phyloP scores from a whole-genome alignment of 2,329 filamentous ascomycete species.

The Colletotrichum cuscutae region DNA sequence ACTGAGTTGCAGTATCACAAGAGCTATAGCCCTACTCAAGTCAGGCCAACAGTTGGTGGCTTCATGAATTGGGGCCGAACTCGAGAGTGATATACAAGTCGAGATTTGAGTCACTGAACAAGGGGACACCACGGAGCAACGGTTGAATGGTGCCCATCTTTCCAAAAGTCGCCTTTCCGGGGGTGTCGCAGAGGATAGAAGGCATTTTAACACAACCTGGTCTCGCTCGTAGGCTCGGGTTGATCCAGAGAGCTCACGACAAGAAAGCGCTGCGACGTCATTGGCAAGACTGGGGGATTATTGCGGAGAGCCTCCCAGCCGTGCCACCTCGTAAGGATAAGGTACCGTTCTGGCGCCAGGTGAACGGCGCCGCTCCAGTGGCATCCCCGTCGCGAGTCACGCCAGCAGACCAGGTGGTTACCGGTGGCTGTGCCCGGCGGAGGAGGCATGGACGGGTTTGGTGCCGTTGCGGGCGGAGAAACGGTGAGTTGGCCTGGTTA shows the following conservation, averaged over 20 bases:
- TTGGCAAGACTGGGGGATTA: conserved; percentile 25
- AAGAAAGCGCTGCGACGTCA: conserved; percentile 37
- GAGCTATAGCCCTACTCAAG: conserved; percentile 16
- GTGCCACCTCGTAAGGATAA: conserved; percentile 3
- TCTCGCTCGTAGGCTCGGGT: conserved; percentile 27
- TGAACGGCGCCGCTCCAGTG: not conserved
- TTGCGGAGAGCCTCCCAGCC: conserved; percentile 26
- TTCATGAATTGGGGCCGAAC: conserved; percentile 26
- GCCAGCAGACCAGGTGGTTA: conserved; percentile 10
- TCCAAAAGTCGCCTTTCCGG: conserved; percentile 37
- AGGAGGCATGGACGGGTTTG: conserved; percentile 10
- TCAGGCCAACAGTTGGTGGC: conserved; percentile 14
- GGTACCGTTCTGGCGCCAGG: not conserved
- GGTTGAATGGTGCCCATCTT: conserved; percentile 40
- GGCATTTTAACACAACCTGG: conserved; percentile 35
- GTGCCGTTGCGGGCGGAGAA: conserved; percentile 14
- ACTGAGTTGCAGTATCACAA: conserved; percentile 8
- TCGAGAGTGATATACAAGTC: conserved; percentile 31
- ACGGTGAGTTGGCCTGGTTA: conserved; percentile 18
- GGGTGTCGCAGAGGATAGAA: conserved; percentile 25
- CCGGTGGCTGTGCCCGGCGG: conserved; percentile 30
- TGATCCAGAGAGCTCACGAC: conserved; percentile 18
- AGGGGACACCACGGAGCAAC: conserved; percentile 41
- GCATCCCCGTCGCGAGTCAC: conserved; percentile 30
- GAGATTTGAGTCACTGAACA: conserved; percentile 35